Base-by-base conservation (phyloP, 2,329 filamentous ascomycete species). In the Alternaria viburni region DNA sequence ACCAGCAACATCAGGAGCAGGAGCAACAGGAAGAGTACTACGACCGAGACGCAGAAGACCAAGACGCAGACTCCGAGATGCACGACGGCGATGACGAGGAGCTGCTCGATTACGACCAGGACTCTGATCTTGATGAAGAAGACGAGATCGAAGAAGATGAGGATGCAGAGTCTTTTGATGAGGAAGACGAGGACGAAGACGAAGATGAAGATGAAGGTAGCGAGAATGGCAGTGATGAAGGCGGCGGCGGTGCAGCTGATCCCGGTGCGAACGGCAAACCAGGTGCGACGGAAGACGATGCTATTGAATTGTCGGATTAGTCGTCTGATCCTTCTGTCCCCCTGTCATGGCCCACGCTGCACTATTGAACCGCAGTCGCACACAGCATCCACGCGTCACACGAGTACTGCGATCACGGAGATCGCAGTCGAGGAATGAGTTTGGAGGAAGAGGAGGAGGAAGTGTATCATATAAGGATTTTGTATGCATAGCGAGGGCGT, bases 221-320 rank as follows among this genome's bases (percentile, higher is more conserved):
- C 11, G 61, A 65, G 3, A 45, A 54, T 8, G 28, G 64, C 2
- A 41, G 36, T 17, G 66, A 64, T 6, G 62, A 61, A 15, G 61
- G 55, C 5, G 41, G 21, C 11, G 41, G 21, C 7, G 59, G 17
- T 23, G 59, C n/a, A 11, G 44, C 28, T 0, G 32, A 23, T 3
- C 54, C 17, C 5, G 17, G 49, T 23, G 47, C 25, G 5, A 44
- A 51, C 13, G 55, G 23, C 19, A 57, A 61, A 50, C 57, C 26
- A 46, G 76, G 76, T 11, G 69, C 61, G 6, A 78, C 74, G 3
- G 71, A 77, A 54, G 74, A 78, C 46, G 76, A 78, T 52, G 75
- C 76, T 5, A 79, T 79, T 45, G 75, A 79, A 65, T 67, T 79
- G 11, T 76, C 73, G 4, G 76, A 79, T 58, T 79, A 60, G 47